Percentiles rank a stretch among this genome's conserved stretches.
These are phyloP conservation scores for Debaryomyces robertsiae DNA, from an alignment of 1,139 yeast genomes.

Conservation along the genomic window DNA sequence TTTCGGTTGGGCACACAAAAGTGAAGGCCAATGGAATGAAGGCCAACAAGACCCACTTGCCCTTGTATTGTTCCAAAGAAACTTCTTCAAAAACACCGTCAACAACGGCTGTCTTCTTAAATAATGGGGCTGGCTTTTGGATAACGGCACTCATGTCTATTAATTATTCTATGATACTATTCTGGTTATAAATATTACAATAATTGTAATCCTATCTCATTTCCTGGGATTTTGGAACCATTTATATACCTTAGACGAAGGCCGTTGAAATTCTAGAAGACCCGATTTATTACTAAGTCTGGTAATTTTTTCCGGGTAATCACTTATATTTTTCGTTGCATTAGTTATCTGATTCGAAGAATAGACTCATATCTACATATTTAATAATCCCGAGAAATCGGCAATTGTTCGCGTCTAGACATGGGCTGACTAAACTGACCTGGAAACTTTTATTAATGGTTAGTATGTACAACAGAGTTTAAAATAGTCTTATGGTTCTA, in stretches of 20 bases:
- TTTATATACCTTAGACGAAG: constrained; percentile 4
- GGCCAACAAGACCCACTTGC: constrained; percentile 96
- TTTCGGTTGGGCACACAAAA: constrained; percentile 98
- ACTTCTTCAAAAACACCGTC: constrained; percentile 95
- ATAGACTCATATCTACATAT: background rate
- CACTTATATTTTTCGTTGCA: background rate
- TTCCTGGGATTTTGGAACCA: constrained; percentile 6
- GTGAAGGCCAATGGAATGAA: constrained; percentile 99
- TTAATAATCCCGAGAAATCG: background rate
- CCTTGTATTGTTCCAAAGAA: constrained; percentile 91
- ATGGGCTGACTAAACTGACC: no score
- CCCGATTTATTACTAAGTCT: constrained; percentile 20
- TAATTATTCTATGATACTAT: constrained; percentile 1
- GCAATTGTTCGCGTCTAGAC: no score
- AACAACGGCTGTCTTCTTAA: constrained; percentile 95
- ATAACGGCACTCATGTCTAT: constrained; percentile 76
- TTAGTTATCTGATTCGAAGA: constrained; percentile 1
- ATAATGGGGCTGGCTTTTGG: constrained; percentile 94
- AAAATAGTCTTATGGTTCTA: no score
- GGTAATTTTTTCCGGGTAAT: constrained; percentile 12
- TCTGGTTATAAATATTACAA: no score
- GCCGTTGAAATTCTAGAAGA: constrained; percentile 18
- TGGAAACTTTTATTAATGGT: no score
- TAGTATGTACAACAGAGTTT: no score
- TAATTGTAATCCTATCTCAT: background rate